phyloP scores from a whole-genome alignment of 2,329 filamentous ascomycete species.

The Myriosclerotinia duriaeana region DNA sequence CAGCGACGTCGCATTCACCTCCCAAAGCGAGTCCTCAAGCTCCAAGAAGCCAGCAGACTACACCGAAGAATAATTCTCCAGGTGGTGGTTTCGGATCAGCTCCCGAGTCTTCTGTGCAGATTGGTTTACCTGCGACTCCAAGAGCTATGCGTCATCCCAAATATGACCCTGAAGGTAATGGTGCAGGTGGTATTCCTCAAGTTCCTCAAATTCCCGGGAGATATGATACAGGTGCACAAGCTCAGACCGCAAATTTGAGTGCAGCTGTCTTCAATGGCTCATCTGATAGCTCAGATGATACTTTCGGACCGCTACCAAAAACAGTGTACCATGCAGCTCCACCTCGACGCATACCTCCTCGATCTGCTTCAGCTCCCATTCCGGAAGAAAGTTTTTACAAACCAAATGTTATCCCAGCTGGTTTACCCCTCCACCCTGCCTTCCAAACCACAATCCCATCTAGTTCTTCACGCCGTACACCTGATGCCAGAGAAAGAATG shows the following conservation, averaged over 20 bases:
- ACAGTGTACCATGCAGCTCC: slow-evolving; percentile 42
- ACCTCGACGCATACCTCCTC: slow-evolving; percentile 49
- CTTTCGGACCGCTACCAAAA: slow-evolving; percentile 38
- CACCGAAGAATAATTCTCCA: slow-evolving; percentile 40
- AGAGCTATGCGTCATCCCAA: slow-evolving; percentile 83
- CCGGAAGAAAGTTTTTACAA: slow-evolving; percentile 47
- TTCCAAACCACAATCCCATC: slow-evolving; percentile 43
- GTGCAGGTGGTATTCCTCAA: slow-evolving; percentile 57
- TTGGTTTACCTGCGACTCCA: slow-evolving; percentile 87
- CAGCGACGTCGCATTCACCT: slow-evolving; percentile 34
- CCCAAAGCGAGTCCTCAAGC: slow-evolving; percentile 44
- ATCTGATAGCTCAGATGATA: slow-evolving; percentile 36
- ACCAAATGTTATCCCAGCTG: slow-evolving; percentile 39
- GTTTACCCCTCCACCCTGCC: slow-evolving; percentile 45
- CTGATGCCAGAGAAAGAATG: slow-evolving; percentile 30
- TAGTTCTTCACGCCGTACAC: slow-evolving; percentile 39
- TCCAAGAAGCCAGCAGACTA: slow-evolving; percentile 63
- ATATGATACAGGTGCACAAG: slow-evolving; percentile 40
- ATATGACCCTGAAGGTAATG: slow-evolving; percentile 58
- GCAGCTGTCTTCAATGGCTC: slow-evolving; percentile 30
- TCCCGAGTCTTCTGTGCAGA: slow-evolving; percentile 49
- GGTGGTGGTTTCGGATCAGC: slow-evolving; percentile 47
- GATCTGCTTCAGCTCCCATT: slow-evolving; percentile 63
- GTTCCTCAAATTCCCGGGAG: slow-evolving; percentile 53
- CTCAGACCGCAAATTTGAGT: not conserved